These are phyloP conservation scores for Dorcoceras hygrometricum DNA, from an alignment of 257 asterid genomes.

Conservation along the genomic window DNA sequence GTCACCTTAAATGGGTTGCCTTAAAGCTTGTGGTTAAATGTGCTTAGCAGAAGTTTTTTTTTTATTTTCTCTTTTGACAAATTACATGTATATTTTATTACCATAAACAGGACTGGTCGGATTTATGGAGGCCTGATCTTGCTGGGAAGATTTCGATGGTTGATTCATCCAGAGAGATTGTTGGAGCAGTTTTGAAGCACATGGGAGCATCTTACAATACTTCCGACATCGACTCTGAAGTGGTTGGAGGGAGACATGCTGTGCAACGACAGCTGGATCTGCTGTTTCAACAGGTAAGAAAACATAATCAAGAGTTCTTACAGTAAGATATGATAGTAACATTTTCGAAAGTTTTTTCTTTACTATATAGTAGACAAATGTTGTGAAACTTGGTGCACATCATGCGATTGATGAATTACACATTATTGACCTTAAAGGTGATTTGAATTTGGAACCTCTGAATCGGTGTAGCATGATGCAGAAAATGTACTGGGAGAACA, in stretches of 20 bases:
- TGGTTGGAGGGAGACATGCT: constrained; percentile 73
- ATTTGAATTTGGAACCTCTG: not conserved
- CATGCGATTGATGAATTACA: not conserved
- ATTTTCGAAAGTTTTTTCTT: not conserved
- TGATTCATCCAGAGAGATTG: constrained; percentile 82
- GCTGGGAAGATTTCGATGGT: constrained; percentile 91
- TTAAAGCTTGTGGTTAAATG: not conserved
- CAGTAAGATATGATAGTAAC: not conserved
- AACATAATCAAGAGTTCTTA: not conserved
- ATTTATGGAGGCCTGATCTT: constrained; percentile 94
- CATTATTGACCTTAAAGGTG: not conserved
- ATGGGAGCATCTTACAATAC: constrained; percentile 96
- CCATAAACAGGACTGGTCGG: constrained; percentile 84
- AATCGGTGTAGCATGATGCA: not conserved
- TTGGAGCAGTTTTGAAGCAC: constrained; percentile 77
- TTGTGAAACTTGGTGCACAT: not conserved
- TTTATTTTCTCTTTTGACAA: not conserved
- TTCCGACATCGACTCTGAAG: constrained; percentile 57
- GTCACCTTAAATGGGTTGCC: not conserved
- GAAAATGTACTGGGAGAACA: not conserved
- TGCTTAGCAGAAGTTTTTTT: not conserved
- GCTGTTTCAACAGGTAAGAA: constrained; percentile 69
- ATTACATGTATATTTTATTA: not conserved
- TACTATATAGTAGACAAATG: not conserved
- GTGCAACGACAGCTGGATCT: constrained; percentile 61